Base-by-base conservation (phyloP, 805 yeast species). In the Debaryomyces prosopidis region DNA sequence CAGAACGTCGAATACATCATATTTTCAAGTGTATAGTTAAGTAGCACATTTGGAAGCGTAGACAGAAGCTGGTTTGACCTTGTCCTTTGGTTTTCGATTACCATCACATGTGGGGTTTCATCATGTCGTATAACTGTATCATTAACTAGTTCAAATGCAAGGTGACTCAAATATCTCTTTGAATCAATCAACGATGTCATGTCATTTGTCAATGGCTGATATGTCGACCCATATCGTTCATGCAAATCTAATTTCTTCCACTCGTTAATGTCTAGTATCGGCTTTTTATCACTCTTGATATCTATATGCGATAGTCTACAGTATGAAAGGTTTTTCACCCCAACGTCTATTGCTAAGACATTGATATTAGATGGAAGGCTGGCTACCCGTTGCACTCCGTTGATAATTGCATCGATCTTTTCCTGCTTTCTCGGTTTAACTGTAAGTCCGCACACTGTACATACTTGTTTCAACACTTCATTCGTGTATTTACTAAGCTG, bases 51-150 rank as follows among this genome's bases (percentile, higher is more conserved):
- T 11, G 76, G 77, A 12, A 72, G 52, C 8, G 76, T 69, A 17
- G 57, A 55, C n/a, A 60, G 47, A 41, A 62, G 63, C 35, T 56
- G 53, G 39, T 60, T 61, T 15, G 75, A 65, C 36, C 71, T 54
- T 1, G 76, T 71, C 12, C 77, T 47, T 49, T 72, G 77, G 41
- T 61, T 59, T 46, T 72, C 77, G 16, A 72, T 57, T 10, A 70
- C 59, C 19, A 68, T 57, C 26, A 69, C 39, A 38, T 60, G 51
- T 0, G 69, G 66, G 4, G 46, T 28, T 1, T 41, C 46, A 34
- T 23, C 10, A 9, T 37, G 36, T 11, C 32, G 20, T 5, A 48
- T 40, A 2, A 58, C 46, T n/a, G 63, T 41, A 16, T 57, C 57
- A 20, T 62, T 53, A 7, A 58, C 54, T 4, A 64, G 49, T 18